Conservation (phyloP, 371 early-diverging fungal genomes). For the Capillidium heterosporum region DNA sequence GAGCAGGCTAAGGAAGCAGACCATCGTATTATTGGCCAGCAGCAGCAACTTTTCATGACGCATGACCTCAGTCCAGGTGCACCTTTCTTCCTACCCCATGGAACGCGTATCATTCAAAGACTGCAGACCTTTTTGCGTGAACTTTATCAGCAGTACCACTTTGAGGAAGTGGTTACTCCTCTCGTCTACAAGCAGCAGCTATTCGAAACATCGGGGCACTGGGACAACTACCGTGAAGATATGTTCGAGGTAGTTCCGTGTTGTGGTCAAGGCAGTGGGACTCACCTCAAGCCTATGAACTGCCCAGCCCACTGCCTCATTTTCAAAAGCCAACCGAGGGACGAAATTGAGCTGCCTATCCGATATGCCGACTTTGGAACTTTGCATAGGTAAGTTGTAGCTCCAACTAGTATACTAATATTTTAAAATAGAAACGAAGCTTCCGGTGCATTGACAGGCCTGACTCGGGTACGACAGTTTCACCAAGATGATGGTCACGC, state of each 20-base stretch:
- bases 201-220: constrained; percentile 98
- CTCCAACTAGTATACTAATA: not conserved
- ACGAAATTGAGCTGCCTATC: constrained; percentile 94
- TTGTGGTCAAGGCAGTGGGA: constrained; percentile 15
- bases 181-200: constrained; percentile 89
- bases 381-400: constrained; percentile 50
- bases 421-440: constrained; percentile 61
- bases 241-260: constrained; percentile 89
- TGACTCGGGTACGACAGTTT: constrained; percentile 98
- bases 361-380: constrained; percentile 99
- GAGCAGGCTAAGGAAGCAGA: constrained; percentile 96
- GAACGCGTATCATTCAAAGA: constrained; percentile 89
- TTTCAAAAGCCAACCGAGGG: constrained; percentile 83
- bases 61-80: constrained; percentile 93
- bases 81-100: constrained; percentile 95
- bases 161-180: constrained; percentile 93
- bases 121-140: constrained; percentile 70
- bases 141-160: constrained; percentile 62
- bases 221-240: constrained; percentile 96
- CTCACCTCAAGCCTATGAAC: constrained; percentile 98
- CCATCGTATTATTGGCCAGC: constrained; percentile 92
- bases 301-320: constrained; percentile 99
- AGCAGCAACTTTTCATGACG: constrained; percentile 96
- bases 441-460: constrained; percentile 91
- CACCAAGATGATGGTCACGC: constrained; percentile 99